Conservation (phyloP, 1,284 basidiomycete species). For the Naganishia liquefaciens region DNA sequence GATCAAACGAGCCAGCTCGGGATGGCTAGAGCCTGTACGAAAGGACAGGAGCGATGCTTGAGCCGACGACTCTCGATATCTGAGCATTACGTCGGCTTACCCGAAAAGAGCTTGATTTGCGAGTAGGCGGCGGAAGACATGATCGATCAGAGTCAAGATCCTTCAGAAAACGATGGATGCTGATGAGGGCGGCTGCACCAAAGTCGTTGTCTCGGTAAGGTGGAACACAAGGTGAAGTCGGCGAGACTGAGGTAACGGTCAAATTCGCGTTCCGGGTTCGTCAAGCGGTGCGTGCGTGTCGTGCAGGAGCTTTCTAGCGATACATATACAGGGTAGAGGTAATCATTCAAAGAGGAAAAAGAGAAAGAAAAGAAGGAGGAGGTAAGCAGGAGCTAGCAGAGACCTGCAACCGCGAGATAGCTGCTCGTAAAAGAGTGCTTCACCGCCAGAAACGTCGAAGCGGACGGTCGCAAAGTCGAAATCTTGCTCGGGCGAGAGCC, state of each 20-base stretch:
- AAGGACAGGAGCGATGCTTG: conserved; percentile 3
- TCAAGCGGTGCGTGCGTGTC: conserved; percentile 20
- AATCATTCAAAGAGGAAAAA: conserved; percentile 11
- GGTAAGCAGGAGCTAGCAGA: neutral
- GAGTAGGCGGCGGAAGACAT: conserved; percentile 53
- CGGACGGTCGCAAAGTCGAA: conserved; percentile 6
- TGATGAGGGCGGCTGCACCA: neutral
- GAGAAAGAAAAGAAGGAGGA: neutral
- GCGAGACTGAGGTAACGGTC: conserved; percentile 5
- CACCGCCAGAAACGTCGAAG: neutral
- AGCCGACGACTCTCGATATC: conserved; percentile 1
- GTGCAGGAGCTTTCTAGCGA: conserved; percentile 9
- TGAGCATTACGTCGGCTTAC: conserved; percentile 58
- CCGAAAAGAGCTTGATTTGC: conserved; percentile 84
- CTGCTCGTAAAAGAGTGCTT: conserved; percentile 4
- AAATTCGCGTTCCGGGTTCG: conserved; percentile 2
- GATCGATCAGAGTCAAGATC: neutral
- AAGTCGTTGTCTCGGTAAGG: neutral
- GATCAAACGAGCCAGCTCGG: conserved; percentile 90
- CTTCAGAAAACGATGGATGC: neutral
- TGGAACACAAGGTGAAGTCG: conserved; percentile 5
- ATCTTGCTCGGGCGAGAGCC: conserved; percentile 17
- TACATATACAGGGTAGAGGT: conserved; percentile 14
- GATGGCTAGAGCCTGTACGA: conserved; percentile 82
- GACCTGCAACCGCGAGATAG: neutral